Percentiles rank a stretch among this genome's conserved stretches.
These are phyloP conservation scores for Jacaranda mimosifolia DNA, from an alignment of 257 asterid genomes.

Conservation along the genomic window DNA sequence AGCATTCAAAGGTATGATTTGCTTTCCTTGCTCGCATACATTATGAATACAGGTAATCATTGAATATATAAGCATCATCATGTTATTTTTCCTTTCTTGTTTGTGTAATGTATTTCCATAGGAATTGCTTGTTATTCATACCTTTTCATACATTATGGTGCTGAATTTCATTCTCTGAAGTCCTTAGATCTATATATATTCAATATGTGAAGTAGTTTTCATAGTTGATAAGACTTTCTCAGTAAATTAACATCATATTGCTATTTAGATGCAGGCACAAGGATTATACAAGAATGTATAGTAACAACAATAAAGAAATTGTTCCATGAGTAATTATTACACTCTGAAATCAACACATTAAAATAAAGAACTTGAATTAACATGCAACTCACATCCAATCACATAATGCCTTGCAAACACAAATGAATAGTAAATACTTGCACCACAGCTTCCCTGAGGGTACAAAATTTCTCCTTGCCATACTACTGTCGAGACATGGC, in stretches of 20 bases:
- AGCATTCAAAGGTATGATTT: slow-evolving; percentile 28
- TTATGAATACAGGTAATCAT: neutral
- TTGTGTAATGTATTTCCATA: neutral
- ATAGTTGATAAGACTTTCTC: neutral
- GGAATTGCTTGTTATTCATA: neutral
- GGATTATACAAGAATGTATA: neutral
- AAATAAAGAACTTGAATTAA: slow-evolving; percentile 21
- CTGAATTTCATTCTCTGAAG: slow-evolving; percentile 7
- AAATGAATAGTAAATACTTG: neutral
- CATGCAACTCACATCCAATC: slow-evolving; percentile 1
- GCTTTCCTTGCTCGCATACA: neutral
- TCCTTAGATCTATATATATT: neutral
- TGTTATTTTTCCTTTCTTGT: neutral
- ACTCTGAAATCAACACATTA: neutral
- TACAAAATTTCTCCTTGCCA: neutral
- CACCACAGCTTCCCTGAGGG: neutral
- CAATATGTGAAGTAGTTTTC: neutral
- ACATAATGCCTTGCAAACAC: slow-evolving; percentile 7
- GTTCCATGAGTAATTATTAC: slow-evolving; percentile 13
- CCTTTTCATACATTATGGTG: neutral
- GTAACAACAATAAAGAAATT: neutral
- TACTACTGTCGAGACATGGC: slow-evolving; percentile 56
- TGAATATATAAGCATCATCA: neutral
- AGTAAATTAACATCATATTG: neutral
- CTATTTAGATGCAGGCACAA: neutral